phyloP scores from a whole-genome alignment of 345 rosid species.

The Sisymbrium irio region DNA sequence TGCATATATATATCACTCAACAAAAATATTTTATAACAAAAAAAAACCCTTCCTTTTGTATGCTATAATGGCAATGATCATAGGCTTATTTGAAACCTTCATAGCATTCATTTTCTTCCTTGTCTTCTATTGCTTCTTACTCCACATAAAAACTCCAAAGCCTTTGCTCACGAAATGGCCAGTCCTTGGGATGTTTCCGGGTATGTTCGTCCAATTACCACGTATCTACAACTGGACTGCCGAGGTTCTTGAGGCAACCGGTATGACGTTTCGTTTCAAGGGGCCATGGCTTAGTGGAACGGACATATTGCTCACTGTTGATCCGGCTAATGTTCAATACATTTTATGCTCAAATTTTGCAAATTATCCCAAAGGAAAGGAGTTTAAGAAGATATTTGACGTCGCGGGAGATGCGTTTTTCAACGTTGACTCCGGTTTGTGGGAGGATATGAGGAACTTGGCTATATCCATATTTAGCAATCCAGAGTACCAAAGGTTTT shows the following conservation, averaged over 20 bases:
- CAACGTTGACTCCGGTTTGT: slow-evolving; percentile 28
- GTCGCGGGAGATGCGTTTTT: slow-evolving; percentile 27
- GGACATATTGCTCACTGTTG: slow-evolving; percentile 17
- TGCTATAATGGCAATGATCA: too few species aligned
- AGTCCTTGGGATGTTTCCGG: slow-evolving; percentile 22
- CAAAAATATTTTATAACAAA: too few species aligned
- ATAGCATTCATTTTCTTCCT: too few species aligned
- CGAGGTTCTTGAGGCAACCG: not conserved
- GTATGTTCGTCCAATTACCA: not conserved
- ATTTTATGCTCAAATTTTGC: slow-evolving; percentile 18
- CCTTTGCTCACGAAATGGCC: slow-evolving; percentile 12
- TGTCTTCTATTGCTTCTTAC: too few species aligned
- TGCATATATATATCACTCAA: too few species aligned
- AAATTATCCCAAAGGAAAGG: slow-evolving; percentile 27
- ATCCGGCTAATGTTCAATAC: slow-evolving; percentile 29
- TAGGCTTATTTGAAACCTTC: too few species aligned
- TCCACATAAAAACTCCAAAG: too few species aligned
- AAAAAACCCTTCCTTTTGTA: too few species aligned
- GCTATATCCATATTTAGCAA: slow-evolving; percentile 4
- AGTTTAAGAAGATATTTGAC: slow-evolving; percentile 27
- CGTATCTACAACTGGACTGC: slow-evolving; percentile 11
- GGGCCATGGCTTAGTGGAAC: slow-evolving; percentile 20
- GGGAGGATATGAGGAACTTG: slow-evolving; percentile 22
- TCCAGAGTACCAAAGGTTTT: slow-evolving; percentile 3
- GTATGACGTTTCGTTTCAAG: slow-evolving; percentile 18